Evolutionary conservation across 345 rosid genomes (phyloP), one percentile per base, ranked within the genome.

Genomic region (Excoecaria cochinchinensis): DNA sequence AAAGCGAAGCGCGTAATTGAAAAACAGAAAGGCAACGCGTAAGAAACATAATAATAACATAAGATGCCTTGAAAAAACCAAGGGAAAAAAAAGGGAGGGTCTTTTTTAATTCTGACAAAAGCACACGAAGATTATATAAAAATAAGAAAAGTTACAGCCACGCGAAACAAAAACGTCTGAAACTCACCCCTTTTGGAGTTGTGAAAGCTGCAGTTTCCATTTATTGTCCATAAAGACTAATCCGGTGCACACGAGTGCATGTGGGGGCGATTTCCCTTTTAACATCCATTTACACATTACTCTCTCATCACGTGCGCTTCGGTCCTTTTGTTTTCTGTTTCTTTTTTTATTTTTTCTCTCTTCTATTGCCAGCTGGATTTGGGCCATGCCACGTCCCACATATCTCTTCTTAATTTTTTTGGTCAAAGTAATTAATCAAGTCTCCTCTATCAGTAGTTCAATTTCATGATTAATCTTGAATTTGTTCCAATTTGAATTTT

Each of bases 1-100:
- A 59, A 59, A 59, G 64, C 64, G 64, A 59, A 59, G 64, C 64
- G 64, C 64, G 64, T 59, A 59, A 6, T 4, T 10, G 38, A 59
- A 25, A 57, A 25, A 24, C 39, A 59, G 16, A 24, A 25, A 59
- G 40, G 64, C 64, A 59, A 24, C 39, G 39, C 39, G 39, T 22
- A 24, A 59, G 64, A 59, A 56, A 59, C 64, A 59, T 59, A 59
- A 59, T 25, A 59, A 59, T 59, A 59, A 59, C 39, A 8, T 59
- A 4, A 59, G 64, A 59, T 59, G 64, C 64, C 64, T 24, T 21
- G 62, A 21, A 8, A 8, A 22, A 57, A 57, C 31, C 10, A 3
- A 22, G 36, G 11, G 36, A 10, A 24, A 4, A 9, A 56, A 56
- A 8, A 7, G 10, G 6, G 21, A 11, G 5, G 0, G 62, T 21